Percentiles rank a stretch among this genome's conserved stretches.
Evolutionary conservation across 352 stramenopile genomes (phyloP).

Genomic region (Pythium aristosporum): DNA sequence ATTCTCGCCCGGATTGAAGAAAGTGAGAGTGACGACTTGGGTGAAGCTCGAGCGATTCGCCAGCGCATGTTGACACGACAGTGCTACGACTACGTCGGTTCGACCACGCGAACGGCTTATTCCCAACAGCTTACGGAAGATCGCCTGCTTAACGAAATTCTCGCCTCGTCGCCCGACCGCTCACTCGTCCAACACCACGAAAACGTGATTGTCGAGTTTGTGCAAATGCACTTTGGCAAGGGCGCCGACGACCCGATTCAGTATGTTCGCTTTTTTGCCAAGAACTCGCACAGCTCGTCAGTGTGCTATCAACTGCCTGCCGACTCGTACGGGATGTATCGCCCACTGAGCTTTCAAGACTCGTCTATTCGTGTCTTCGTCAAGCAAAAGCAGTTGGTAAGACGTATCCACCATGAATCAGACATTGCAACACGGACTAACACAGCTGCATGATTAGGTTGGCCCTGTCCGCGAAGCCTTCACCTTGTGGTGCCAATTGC

Average conservation of each 20-base stretch:
- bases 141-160: constrained; percentile 60
- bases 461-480: constrained; percentile 39
- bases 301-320: constrained; percentile 53
- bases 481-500: constrained; percentile 15
- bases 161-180: constrained; percentile 38
- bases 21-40: constrained; percentile 51
- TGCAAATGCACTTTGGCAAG: constrained; percentile 83
- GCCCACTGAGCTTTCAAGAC: constrained; percentile 63
- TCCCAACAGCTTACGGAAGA: constrained; percentile 45
- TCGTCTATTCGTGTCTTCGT: constrained; percentile 73
- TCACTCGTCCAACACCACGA: constrained; percentile 40
- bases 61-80: constrained; percentile 63
- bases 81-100: constrained; percentile 79
- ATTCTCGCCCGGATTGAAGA: constrained; percentile 75
- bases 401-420: constrained; percentile 1
- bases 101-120: constrained; percentile 50
- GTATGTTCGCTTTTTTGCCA: constrained; percentile 77
- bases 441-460: constrained; percentile 32
- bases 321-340: constrained; percentile 70
- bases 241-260: constrained; percentile 67
- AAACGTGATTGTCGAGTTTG: constrained; percentile 78
- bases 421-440: constrained; percentile 21
- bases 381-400: constrained; percentile 54
- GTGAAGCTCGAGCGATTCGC: constrained; percentile 50
- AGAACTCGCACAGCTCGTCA: constrained; percentile 45